Evolutionary conservation across 495 filamentous ascomycete species (phyloP), one percentile per base, ranked within the genome.

Genomic region (Niebla homalea): DNA sequence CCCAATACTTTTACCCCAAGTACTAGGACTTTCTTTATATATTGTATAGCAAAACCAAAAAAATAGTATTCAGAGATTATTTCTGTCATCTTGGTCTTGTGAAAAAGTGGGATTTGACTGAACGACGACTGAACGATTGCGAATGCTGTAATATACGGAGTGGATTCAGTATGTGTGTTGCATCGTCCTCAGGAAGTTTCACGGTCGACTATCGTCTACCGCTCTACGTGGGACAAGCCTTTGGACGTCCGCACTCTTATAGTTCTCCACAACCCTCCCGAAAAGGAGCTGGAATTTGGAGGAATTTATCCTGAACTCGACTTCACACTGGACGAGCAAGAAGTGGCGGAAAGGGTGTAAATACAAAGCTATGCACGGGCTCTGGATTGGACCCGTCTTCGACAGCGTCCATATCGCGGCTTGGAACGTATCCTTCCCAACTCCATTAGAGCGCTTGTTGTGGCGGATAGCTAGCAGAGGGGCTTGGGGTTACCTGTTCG

Each of bases 381-480:
- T 40, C 4, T 40, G 38, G 38, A 40, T 40, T 11, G 38, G 38
- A 11, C 5, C 38, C 3, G 38, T 40, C 3, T 66, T 67, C 42
- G 60, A 56, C 22, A 53, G 36, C 18, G 57, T 63, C 4, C 60
- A 65, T 45, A 47, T 60, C 16, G 49, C 51, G 15, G 64, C 55
- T 6, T 67, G 66, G 63, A 61, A 65, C 41, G 62, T 59, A 36
- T 37, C 61, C 26, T 67, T 69, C 23, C 65, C 64, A 11, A 63
- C 60, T 1, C 18, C 8, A 10, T 48, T 43, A 1, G 65, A 67
- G 39, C 42, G 44, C 42, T 16, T 56, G 1, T 50, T 64, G n/a
- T 66, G 63, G 66, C 47, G 63, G 3, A 40, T 40, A 4, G 38
- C 38, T 3, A 40, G 38, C 19, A 40, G 3, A 4, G 38, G 38